A percentile compares a stretch with the other conserved stretches of the same genome.
These are phyloP conservation scores for Epichloe hybrida DNA, from an alignment of 2,329 filamentous ascomycete species.

Conservation along the genomic window DNA sequence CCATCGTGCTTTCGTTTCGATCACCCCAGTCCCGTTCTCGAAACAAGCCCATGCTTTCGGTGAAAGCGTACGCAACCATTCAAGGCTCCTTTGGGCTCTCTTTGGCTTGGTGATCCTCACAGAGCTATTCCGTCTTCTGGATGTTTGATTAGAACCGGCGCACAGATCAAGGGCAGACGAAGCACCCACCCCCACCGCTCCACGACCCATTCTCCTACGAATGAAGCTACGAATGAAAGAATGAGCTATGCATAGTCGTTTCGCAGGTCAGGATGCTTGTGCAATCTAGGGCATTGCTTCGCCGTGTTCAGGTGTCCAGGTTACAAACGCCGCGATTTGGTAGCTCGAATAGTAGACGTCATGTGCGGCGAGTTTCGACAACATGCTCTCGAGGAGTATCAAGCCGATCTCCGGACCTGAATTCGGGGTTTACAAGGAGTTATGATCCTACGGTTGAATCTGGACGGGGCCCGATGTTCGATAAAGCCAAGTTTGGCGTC, in stretches of 20 bases:
- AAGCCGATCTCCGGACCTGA: conserved; percentile 35
- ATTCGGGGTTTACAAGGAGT: conserved; percentile 43
- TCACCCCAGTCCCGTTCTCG: not conserved
- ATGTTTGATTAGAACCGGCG: not conserved
- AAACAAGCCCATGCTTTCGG: not conserved
- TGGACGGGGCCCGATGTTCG: conserved; percentile 48
- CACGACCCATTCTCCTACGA: not conserved
- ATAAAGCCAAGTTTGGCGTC: conserved; percentile 42
- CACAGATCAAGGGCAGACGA: not conserved
- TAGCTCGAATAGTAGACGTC: not conserved
- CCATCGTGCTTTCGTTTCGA: not conserved
- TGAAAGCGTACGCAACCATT: not conserved
- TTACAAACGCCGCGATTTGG: not conserved
- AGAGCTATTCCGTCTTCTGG: not conserved
- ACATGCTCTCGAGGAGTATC: conserved; percentile 10
- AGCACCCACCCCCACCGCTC: not conserved
- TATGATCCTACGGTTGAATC: conserved; percentile 41
- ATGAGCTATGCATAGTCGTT: conserved; percentile 1
- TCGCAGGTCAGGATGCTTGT: not conserved
- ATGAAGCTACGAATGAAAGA: not conserved
- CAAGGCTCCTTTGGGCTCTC: not conserved
- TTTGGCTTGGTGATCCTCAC: not conserved
- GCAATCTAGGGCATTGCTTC: not conserved
- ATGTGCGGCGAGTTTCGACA: not conserved
- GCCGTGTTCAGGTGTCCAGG: not conserved